These are phyloP conservation scores for Sordariomycetes sp. DNA, from an alignment of 2,329 filamentous ascomycete genomes.

Conservation along the genomic window DNA sequence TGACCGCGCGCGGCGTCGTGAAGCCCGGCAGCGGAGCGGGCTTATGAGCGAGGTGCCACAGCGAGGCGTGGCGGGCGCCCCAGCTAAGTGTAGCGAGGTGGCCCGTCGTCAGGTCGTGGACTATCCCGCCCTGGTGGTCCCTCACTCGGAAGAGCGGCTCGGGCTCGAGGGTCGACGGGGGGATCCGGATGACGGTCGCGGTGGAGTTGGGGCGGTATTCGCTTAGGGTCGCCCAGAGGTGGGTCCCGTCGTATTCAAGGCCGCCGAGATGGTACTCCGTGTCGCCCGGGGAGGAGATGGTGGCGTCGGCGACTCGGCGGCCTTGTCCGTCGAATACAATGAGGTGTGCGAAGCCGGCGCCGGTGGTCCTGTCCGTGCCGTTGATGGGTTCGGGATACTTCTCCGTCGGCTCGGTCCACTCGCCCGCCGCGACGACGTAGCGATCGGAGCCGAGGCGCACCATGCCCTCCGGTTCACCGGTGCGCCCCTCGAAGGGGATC, in stretches of 20 bases:
- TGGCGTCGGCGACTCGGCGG: slow-evolving; percentile 26
- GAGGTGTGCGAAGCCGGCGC: slow-evolving; percentile 29
- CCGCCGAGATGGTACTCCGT: slow-evolving; percentile 32
- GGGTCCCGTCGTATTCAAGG: slow-evolving; percentile 31
- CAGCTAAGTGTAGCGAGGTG: slow-evolving; percentile 28
- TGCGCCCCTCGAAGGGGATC: slow-evolving; percentile 27
- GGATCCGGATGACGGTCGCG: slow-evolving; percentile 23
- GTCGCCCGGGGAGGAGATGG: slow-evolving; percentile 21
- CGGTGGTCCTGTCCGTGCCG: slow-evolving; percentile 32
- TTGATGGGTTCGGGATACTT: slow-evolving; percentile 27
- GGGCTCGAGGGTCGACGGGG: slow-evolving; percentile 20
- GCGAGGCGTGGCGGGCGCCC: slow-evolving; percentile 26
- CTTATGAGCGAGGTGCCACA: slow-evolving; percentile 16
- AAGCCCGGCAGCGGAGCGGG: background rate
- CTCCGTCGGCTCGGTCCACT: slow-evolving; percentile 19
- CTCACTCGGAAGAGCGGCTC: slow-evolving; percentile 18
- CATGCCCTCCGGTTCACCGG: slow-evolving; percentile 34
- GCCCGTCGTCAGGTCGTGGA: slow-evolving; percentile 21
- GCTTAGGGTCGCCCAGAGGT: slow-evolving; percentile 29
- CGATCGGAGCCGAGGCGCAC: slow-evolving; percentile 26
- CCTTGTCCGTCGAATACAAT: slow-evolving; percentile 29
- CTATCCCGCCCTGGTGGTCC: slow-evolving; percentile 32
- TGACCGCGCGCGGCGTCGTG: slow-evolving; percentile 7
- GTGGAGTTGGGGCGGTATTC: slow-evolving; percentile 34
- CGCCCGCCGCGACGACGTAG: slow-evolving; percentile 28